These are phyloP conservation scores for Talaromyces sp. DNA, from an alignment of 2,329 filamentous ascomycete genomes.

Conservation along the genomic window DNA sequence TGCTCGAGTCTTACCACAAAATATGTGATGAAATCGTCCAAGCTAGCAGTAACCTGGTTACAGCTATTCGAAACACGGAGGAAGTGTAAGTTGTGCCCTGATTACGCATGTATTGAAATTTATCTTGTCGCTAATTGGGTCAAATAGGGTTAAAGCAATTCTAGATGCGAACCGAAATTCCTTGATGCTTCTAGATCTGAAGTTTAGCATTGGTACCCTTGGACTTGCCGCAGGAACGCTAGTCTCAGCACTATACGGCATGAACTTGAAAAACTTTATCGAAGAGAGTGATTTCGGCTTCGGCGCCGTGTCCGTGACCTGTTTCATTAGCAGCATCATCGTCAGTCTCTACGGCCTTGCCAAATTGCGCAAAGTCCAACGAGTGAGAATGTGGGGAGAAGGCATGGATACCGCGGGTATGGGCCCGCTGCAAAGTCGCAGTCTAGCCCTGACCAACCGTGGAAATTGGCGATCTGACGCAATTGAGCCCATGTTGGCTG, in stretches of 20 bases:
- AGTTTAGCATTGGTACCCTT: constrained; percentile 91
- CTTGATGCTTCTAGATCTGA: constrained; percentile 94
- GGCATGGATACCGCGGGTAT: constrained; percentile 37
- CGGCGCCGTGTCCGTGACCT: constrained; percentile 66
- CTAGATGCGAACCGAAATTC: constrained; percentile 97
- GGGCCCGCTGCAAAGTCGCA: constrained; percentile 27
- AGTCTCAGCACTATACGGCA: constrained; percentile 96
- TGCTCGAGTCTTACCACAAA: constrained; percentile 96
- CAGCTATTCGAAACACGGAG: constrained; percentile 94
- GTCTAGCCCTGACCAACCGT: constrained; percentile 26
- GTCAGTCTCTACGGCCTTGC: constrained; percentile 81
- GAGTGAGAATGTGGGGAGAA: constrained; percentile 79
- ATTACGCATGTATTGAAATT: neutral
- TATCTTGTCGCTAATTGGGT: neutral
- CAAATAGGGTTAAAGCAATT: constrained; percentile 79
- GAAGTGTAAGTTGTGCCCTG: constrained; percentile 70
- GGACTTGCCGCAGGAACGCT: constrained; percentile 94
- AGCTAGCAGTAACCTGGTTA: constrained; percentile 86
- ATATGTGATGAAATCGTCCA: constrained; percentile 98
- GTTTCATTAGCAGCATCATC: constrained; percentile 67
- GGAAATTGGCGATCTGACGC: constrained; percentile 45
- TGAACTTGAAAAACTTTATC: constrained; percentile 98
- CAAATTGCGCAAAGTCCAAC: constrained; percentile 80
- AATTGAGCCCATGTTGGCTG: constrained; percentile 40
- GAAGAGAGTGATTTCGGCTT: constrained; percentile 92